Conservation (phyloP, 257 asterid genomes). For the Plectranthus barbatus region DNA sequence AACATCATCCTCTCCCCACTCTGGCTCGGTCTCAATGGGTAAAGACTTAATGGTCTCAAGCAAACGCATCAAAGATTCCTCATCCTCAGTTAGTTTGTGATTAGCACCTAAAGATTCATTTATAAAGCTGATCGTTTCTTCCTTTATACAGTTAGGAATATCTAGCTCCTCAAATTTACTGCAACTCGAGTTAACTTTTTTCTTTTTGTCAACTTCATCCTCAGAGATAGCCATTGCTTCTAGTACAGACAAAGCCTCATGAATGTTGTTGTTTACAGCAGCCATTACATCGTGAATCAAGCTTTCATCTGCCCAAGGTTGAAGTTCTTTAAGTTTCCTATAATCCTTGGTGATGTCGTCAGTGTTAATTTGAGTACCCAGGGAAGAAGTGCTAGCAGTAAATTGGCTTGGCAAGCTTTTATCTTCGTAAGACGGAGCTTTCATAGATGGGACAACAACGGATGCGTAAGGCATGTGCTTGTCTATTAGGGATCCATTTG, state of each 20-base stretch:
- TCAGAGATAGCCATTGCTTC: constrained; percentile 38
- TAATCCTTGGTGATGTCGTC: constrained; percentile 1
- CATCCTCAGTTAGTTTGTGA: constrained; percentile 12
- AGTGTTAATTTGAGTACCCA: neutral
- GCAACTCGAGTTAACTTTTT: neutral
- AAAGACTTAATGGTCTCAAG: constrained; percentile 22
- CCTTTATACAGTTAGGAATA: constrained; percentile 11
- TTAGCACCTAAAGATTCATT: neutral
- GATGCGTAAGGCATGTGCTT: constrained; percentile 66
- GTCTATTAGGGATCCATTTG: constrained; percentile 16
- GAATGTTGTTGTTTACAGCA: constrained; percentile 40
- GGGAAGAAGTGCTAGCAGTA: constrained; percentile 16
- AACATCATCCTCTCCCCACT: constrained; percentile 81
- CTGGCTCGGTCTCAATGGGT: constrained; percentile 68
- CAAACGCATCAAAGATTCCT: constrained; percentile 4
- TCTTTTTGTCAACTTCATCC: constrained; percentile 13
- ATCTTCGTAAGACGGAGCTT: constrained; percentile 25
- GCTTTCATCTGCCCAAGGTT: constrained; percentile 67
- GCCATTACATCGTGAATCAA: constrained; percentile 71
- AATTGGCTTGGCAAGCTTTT: constrained; percentile 13
- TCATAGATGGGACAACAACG: constrained; percentile 29
- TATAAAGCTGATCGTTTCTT: neutral
- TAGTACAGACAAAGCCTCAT: constrained; percentile 43
- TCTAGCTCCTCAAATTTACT: constrained; percentile 8
- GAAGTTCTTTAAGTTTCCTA: constrained; percentile 39